Evolutionary conservation across 305 asterid species (phyloP).

Genomic region (Rubia occidens): DNA sequence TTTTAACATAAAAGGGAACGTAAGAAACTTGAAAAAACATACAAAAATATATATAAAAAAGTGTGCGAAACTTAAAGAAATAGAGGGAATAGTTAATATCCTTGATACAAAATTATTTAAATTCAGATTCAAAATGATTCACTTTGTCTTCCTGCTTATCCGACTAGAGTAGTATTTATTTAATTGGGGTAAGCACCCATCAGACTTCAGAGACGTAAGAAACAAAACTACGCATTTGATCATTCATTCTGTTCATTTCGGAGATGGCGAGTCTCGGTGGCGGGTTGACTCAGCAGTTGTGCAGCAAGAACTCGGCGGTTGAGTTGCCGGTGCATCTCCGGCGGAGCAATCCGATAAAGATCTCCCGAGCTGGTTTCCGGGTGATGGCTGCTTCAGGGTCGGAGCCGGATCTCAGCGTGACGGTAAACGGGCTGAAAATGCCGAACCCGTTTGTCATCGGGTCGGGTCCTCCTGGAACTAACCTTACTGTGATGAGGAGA

Average conservation of each 20-base stretch:
- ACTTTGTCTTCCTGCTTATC: slow-evolving; percentile 3
- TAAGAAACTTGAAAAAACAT: too few species aligned
- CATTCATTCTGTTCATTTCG: not conserved
- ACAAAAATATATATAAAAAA: too few species aligned
- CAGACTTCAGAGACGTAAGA: not conserved
- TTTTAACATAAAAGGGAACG: too few species aligned
- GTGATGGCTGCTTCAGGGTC: slow-evolving; percentile 31
- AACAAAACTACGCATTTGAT: slow-evolving; percentile 7
- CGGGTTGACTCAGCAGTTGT: slow-evolving; percentile 31
- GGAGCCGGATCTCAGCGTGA: slow-evolving; percentile 83
- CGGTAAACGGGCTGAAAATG: slow-evolving; percentile 82
- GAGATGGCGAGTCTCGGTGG: slow-evolving; percentile 47
- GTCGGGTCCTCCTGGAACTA: slow-evolving; percentile 97
- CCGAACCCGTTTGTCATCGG: slow-evolving; percentile 94
- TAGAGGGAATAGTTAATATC: not conserved
- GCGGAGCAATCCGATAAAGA: slow-evolving; percentile 19
- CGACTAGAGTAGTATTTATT: not conserved
- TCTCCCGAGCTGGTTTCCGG: slow-evolving; percentile 39
- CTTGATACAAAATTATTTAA: not conserved
- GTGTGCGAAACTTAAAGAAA: too few species aligned
- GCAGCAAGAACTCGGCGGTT: slow-evolving; percentile 23
- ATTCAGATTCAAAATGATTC: not conserved
- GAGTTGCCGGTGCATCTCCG: slow-evolving; percentile 30
- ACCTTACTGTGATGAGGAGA: slow-evolving; percentile 81
- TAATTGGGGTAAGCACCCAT: not conserved